phyloP scores from a whole-genome alignment of 495 filamentous ascomycete species.

The Chaetomium tenue region DNA sequence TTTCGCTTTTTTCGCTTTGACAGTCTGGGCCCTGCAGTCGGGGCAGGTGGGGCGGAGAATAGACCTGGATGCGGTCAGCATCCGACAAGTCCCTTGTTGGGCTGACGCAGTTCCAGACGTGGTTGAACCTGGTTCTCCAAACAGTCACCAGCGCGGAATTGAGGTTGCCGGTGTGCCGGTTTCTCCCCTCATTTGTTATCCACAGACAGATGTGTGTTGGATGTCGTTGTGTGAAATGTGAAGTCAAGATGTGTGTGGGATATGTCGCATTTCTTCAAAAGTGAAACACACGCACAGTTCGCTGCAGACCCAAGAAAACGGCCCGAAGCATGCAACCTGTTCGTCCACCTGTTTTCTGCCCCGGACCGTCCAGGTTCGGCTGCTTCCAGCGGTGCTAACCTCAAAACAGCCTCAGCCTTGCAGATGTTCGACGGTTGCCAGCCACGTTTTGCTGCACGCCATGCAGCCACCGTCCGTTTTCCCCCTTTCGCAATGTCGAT shows the following conservation, averaged over 20 bases:
- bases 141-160: background rate
- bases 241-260: background rate
- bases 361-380: background rate
- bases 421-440: background rate
- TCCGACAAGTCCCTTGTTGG: background rate
- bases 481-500: background rate
- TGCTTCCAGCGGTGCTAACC: background rate
- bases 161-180: background rate
- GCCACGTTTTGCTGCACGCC: background rate
- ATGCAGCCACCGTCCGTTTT: background rate
- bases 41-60: background rate
- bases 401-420: conserved; percentile 4
- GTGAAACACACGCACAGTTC: background rate
- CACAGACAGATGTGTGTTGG: too few relatives aligned
- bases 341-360: background rate
- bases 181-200: background rate
- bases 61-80: background rate
- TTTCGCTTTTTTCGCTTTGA: background rate
- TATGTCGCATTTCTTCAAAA: background rate
- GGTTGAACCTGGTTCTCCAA: background rate
- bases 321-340: conserved; percentile 14
- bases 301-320: conserved; percentile 6
- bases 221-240: background rate
- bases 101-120: background rate
- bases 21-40: background rate